phyloP scores from a whole-genome alignment of 2,329 filamentous ascomycete genomes.

The Diaporthe australafricana region DNA sequence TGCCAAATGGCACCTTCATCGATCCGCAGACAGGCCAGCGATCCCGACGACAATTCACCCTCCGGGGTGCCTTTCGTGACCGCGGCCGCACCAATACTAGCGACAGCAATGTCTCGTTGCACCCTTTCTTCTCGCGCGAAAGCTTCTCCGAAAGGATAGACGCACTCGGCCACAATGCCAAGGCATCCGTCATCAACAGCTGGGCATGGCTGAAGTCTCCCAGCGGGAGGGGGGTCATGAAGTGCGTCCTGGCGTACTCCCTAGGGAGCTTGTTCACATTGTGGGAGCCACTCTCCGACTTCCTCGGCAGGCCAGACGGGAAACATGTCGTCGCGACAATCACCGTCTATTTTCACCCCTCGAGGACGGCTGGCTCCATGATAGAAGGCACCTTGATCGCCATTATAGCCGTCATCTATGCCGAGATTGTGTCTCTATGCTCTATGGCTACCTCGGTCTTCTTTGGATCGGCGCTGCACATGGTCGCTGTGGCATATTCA shows the following conservation, averaged over 20 bases:
- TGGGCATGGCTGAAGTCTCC: conserved; percentile 76
- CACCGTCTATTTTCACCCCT: conserved; percentile 95
- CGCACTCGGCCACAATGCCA: conserved; percentile 51
- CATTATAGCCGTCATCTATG: conserved; percentile 82
- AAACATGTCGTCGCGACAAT: conserved; percentile 96
- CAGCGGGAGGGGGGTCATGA: conserved; percentile 83
- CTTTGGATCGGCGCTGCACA: conserved; percentile 74
- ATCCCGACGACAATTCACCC: conserved; percentile 81
- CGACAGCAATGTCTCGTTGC: conserved; percentile 48
- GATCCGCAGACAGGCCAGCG: conserved; percentile 88
- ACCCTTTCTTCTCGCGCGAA: conserved; percentile 50
- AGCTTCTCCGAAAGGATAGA: conserved; percentile 50
- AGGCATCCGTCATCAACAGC: conserved; percentile 51
- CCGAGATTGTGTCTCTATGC: conserved; percentile 78
- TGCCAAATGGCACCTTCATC: conserved; percentile 88
- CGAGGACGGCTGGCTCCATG: conserved; percentile 89
- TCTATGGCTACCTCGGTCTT: conserved; percentile 92
- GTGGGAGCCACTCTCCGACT: conserved; percentile 75
- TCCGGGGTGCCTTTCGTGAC: conserved; percentile 66
- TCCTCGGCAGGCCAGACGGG: conserved; percentile 86
- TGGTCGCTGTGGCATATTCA: conserved; percentile 79
- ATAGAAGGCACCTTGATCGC: conserved; percentile 84
- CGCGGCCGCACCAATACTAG: conserved; percentile 39
- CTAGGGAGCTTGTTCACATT: conserved; percentile 90
- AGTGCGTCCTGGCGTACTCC: conserved; percentile 91